These are phyloP conservation scores for Pisolithus microcarpus DNA, from an alignment of 768 basidiomycete genomes.

Conservation along the genomic window DNA sequence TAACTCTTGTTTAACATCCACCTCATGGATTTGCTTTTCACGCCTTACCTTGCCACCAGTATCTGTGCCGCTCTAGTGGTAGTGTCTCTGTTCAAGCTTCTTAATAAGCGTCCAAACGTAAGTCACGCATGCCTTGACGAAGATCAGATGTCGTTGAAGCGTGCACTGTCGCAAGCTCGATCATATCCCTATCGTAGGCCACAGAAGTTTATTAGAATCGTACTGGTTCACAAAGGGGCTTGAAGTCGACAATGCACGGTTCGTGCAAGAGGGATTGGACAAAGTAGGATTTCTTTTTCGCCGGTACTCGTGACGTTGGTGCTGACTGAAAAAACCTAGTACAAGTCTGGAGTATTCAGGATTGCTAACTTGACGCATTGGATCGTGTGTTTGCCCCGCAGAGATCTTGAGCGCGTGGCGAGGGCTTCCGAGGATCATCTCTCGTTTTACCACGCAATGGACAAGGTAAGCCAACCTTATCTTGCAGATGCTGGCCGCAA, in stretches of 20 bases:
- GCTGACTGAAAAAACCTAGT: background rate
- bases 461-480: background rate
- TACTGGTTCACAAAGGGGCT: conserved; percentile 17
- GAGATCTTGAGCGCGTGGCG: background rate
- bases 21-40: too few relatives aligned
- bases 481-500: background rate
- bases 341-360: background rate
- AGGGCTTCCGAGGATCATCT: background rate
- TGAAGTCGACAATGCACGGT: conserved; percentile 5
- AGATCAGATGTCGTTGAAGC: too few relatives aligned
- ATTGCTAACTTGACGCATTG: background rate
- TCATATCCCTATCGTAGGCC: too few relatives aligned
- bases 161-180: too few relatives aligned
- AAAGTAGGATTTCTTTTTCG: conserved; percentile 12
- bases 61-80: too few relatives aligned
- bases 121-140: too few relatives aligned
- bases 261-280: conserved; percentile 28
- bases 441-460: background rate
- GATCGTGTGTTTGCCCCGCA: background rate
- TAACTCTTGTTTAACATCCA: too few relatives aligned
- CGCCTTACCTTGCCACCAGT: too few relatives aligned
- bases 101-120: too few relatives aligned
- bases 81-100: too few relatives aligned
- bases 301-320: background rate
- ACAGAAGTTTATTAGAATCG: conserved; percentile 5